Conservation (phyloP, 345 rosid species). For the Corchorus olitorius region DNA sequence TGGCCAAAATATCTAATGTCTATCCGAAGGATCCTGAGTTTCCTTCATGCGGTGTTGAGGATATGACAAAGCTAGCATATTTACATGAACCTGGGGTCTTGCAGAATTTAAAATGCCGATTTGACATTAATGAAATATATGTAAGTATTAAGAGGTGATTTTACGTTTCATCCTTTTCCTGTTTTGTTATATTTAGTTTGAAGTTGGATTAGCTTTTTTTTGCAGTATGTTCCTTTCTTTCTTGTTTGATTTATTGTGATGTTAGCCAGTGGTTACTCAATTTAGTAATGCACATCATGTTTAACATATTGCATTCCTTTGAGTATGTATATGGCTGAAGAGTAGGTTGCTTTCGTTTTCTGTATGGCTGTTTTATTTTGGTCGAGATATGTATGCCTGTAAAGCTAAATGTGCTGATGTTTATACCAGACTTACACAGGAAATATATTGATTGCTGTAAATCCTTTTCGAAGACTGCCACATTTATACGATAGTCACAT, state of each 20-base stretch:
- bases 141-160: constrained; percentile 51
- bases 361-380: background rate
- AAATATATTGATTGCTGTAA: constrained; percentile 93
- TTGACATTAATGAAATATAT: constrained; percentile 83
- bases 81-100: constrained; percentile 97
- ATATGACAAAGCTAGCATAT: constrained; percentile 96
- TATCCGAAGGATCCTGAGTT: constrained; percentile 89
- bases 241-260: background rate
- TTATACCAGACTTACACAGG: constrained; percentile 93
- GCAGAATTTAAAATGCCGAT: constrained; percentile 72
- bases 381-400: background rate
- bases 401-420: constrained; percentile 25
- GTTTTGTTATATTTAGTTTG: background rate
- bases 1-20: constrained; percentile 54
- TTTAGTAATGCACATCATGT: background rate
- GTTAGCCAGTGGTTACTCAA: background rate
- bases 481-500: constrained; percentile 77
- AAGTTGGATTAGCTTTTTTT: constrained; percentile 2
- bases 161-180: constrained; percentile 8
- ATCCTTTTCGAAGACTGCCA: constrained; percentile 84
- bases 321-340: constrained; percentile 3
- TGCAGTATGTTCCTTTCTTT: background rate
- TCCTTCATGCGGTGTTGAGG: constrained; percentile 88
- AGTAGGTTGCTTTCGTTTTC: constrained; percentile 2
- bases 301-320: background rate